A percentile compares a stretch with the other conserved stretches of the same genome.
phyloP scores from a whole-genome alignment of 2,329 filamentous ascomycete species.

The Epichloe typhina region DNA sequence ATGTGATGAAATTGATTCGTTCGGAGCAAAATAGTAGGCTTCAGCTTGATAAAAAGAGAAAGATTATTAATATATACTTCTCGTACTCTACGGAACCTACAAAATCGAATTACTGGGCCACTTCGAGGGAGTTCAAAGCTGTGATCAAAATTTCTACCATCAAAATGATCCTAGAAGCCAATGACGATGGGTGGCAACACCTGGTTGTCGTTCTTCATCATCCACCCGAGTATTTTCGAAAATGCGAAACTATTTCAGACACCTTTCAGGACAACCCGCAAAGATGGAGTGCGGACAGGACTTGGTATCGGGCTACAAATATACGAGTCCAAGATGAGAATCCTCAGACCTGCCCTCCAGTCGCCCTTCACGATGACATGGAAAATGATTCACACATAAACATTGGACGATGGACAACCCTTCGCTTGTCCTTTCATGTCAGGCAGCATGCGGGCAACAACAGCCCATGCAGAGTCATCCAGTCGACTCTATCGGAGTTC shows the following conservation, averaged over 20 bases:
- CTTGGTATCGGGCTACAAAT: constrained; percentile 37
- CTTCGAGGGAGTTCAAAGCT: constrained; percentile 24
- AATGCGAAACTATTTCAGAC: constrained; percentile 16
- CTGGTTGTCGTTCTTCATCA: constrained; percentile 34
- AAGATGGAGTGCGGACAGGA: constrained; percentile 27
- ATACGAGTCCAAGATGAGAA: constrained; percentile 23
- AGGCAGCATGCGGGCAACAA: neutral
- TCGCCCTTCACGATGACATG: constrained; percentile 25
- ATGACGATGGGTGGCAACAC: constrained; percentile 17
- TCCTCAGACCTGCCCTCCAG: constrained; percentile 19
- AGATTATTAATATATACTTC: constrained; percentile 20
- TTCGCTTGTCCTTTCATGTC: constrained; percentile 27
- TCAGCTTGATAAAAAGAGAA: constrained; percentile 18
- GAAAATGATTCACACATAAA: constrained; percentile 28
- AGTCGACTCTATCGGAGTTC: constrained; percentile 51
- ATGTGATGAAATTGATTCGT: constrained; percentile 36
- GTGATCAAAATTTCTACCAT: constrained; percentile 33
- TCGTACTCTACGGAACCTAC: constrained; percentile 8
- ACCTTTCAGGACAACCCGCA: constrained; percentile 19
- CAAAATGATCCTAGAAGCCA: constrained; percentile 25
- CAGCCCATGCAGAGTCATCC: constrained; percentile 21
- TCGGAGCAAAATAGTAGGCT: constrained; percentile 12
- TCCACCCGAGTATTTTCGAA: constrained; percentile 36
- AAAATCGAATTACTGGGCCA: constrained; percentile 5
- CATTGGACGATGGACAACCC: constrained; percentile 44